Evolutionary conservation across 495 filamentous ascomycete species (phyloP).

Genomic region (Xanthoparmelia taractica): DNA sequence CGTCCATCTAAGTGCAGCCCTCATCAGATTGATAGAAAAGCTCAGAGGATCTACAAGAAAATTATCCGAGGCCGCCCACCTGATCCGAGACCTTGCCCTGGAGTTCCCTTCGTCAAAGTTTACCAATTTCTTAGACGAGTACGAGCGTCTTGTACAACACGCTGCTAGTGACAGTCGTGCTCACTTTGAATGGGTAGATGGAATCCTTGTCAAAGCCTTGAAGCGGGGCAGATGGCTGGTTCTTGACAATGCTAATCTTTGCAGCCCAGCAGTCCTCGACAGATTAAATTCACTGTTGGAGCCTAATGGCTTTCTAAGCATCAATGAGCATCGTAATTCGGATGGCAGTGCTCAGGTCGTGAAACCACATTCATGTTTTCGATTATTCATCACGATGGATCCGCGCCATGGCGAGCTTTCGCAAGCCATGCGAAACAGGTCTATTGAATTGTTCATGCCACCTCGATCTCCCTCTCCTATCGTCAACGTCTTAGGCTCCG

Average conservation of each 20-base stretch:
- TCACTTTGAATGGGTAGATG: slow-evolving; percentile 94
- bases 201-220: slow-evolving; percentile 78
- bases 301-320: slow-evolving; percentile 73
- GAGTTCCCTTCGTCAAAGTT: slow-evolving; percentile 27
- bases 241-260: slow-evolving; percentile 94
- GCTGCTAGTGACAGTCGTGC: slow-evolving; percentile 45
- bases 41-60: not conserved
- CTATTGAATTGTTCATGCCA: slow-evolving; percentile 76
- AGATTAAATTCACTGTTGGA: slow-evolving; percentile 91
- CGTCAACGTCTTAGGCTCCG: slow-evolving; percentile 26
- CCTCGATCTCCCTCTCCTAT: slow-evolving; percentile 27
- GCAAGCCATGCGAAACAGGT: slow-evolving; percentile 91
- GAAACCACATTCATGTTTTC: slow-evolving; percentile 75
- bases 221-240: slow-evolving; percentile 86
- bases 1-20: not conserved
- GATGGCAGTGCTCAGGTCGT: slow-evolving; percentile 77
- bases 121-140: slow-evolving; percentile 22
- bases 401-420: slow-evolving; percentile 89
- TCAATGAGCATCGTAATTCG: slow-evolving; percentile 81
- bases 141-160: slow-evolving; percentile 36
- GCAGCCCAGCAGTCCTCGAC: slow-evolving; percentile 89
- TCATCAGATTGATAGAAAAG: slow-evolving; percentile 1
- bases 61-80: not conserved
- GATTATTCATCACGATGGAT: slow-evolving; percentile 92
- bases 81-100: not conserved